Percentiles rank a stretch among this genome's conserved stretches.
phyloP scores from a whole-genome alignment of 2,329 filamentous ascomycete species.

The Diaporthe ampelina region DNA sequence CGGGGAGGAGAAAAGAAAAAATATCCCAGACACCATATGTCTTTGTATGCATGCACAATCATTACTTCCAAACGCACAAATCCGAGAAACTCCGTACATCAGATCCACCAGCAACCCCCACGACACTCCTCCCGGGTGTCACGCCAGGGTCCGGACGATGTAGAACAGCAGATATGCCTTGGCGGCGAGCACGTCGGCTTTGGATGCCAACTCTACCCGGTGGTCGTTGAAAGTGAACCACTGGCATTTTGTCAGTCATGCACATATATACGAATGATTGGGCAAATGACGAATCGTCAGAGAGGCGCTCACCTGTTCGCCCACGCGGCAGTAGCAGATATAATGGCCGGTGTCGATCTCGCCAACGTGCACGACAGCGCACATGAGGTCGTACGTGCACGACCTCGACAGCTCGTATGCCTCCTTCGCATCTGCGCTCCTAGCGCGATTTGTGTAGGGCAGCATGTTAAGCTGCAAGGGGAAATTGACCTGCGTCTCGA shows the following conservation, averaged over 20 bases:
- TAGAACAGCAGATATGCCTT: constrained; percentile 96
- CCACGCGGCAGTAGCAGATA: constrained; percentile 87
- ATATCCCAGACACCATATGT: constrained; percentile 28
- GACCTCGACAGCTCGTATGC: constrained; percentile 70
- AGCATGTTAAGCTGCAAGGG: constrained; percentile 90
- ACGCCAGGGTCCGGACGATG: constrained; percentile 73
- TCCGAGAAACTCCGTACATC: constrained; percentile 32
- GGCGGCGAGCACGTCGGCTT: constrained; percentile 86
- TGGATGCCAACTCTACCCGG: constrained; percentile 85
- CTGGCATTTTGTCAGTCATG: constrained; percentile 56
- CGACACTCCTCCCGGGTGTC: constrained; percentile 38
- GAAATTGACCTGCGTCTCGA: constrained; percentile 88
- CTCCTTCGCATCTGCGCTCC: constrained; percentile 63
- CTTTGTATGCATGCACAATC: constrained; percentile 23
- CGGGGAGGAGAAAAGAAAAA: not conserved
- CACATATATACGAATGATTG: not conserved
- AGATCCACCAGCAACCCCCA: constrained; percentile 12
- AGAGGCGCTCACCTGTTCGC: constrained; percentile 70
- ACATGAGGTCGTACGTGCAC: constrained; percentile 88
- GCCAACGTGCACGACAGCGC: constrained; percentile 93
- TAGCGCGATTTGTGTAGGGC: constrained; percentile 83
- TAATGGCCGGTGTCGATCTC: constrained; percentile 95
- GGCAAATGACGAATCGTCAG: not conserved
- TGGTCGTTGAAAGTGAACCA: constrained; percentile 99
- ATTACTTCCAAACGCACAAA: constrained; percentile 15